phyloP scores from a whole-genome alignment of 2,329 filamentous ascomycete genomes.

The Talaromyces sp. region DNA sequence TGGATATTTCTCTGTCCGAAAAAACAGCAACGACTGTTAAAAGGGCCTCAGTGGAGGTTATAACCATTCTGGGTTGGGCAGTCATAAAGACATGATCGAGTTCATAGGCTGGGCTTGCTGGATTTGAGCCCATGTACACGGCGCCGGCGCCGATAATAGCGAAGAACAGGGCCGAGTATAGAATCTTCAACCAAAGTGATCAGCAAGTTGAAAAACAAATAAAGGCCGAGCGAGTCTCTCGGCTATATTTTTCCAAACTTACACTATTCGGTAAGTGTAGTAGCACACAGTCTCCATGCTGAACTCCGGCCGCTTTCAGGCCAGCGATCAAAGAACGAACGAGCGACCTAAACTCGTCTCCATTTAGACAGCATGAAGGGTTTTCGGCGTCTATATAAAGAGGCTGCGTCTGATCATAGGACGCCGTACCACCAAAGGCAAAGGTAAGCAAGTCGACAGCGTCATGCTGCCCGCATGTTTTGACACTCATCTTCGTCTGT shows the following conservation, averaged over 20 bases:
- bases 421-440: constrained; percentile 28
- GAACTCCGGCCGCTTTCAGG: constrained; percentile 31
- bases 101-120: constrained; percentile 42
- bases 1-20: neutral
- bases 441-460: constrained; percentile 35
- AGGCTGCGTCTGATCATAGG: constrained; percentile 30
- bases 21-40: neutral
- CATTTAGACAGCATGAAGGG: constrained; percentile 31
- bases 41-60: constrained; percentile 37
- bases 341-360: constrained; percentile 25
- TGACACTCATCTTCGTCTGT: neutral
- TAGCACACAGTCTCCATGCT: constrained; percentile 39
- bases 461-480: neutral
- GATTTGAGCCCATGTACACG: constrained; percentile 47
- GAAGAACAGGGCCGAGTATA: constrained; percentile 34
- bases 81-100: constrained; percentile 42
- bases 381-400: constrained; percentile 39
- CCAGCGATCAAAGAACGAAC: constrained; percentile 36
- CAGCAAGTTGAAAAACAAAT: neutral
- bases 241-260: constrained; percentile 16
- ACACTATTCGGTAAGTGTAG: constrained; percentile 38
- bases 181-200: constrained; percentile 19
- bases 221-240: neutral
- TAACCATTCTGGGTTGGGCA: constrained; percentile 41
- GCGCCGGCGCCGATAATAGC: constrained; percentile 41